phyloP scores from a whole-genome alignment of 2,329 filamentous ascomycete genomes.

The Penicillium fuscoglaucum region DNA sequence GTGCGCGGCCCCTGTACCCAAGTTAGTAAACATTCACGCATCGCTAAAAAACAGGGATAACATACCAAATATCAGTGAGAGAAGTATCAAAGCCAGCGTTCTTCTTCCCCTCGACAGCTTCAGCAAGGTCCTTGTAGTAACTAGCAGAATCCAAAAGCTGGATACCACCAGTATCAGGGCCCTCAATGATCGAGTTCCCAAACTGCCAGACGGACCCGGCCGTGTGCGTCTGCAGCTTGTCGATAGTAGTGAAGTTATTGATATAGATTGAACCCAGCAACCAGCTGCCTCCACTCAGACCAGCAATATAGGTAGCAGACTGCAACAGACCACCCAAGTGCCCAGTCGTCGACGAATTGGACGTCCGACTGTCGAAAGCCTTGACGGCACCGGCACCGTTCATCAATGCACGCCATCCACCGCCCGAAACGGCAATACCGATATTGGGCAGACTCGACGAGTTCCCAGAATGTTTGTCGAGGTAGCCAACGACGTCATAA shows the following conservation, averaged over 20 bases:
- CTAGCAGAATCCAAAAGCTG: conserved; percentile 49
- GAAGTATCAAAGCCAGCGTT: conserved; percentile 67
- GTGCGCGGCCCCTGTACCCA: conserved; percentile 61
- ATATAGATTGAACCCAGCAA: conserved; percentile 77
- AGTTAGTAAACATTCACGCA: conserved; percentile 2
- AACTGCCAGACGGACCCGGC: conserved; percentile 32
- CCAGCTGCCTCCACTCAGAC: conserved; percentile 83
- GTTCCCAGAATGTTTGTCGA: conserved; percentile 61
- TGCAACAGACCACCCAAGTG: conserved; percentile 81
- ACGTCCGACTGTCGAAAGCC: conserved; percentile 74
- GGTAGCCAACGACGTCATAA: conserved; percentile 74
- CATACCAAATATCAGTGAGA: conserved; percentile 79
- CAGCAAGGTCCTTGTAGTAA: conserved; percentile 63
- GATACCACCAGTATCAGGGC: conserved; percentile 40
- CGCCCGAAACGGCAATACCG: conserved; percentile 76
- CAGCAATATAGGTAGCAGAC: conserved; percentile 76
- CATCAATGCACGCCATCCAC: conserved; percentile 83
- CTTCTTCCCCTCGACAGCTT: conserved; percentile 61
- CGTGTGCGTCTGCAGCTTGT: conserved; percentile 34
- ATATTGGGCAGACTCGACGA: conserved; percentile 64
- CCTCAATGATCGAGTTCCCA: conserved; percentile 51
- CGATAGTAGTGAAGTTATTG: conserved; percentile 74
- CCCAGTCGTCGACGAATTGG: conserved; percentile 60
- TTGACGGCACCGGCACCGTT: conserved; percentile 80
- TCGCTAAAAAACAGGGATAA: background rate